Evolutionary conservation across 345 rosid genomes (phyloP), one percentile per base, ranked within the genome.

Genomic region (Streptanthus diversifolius): DNA sequence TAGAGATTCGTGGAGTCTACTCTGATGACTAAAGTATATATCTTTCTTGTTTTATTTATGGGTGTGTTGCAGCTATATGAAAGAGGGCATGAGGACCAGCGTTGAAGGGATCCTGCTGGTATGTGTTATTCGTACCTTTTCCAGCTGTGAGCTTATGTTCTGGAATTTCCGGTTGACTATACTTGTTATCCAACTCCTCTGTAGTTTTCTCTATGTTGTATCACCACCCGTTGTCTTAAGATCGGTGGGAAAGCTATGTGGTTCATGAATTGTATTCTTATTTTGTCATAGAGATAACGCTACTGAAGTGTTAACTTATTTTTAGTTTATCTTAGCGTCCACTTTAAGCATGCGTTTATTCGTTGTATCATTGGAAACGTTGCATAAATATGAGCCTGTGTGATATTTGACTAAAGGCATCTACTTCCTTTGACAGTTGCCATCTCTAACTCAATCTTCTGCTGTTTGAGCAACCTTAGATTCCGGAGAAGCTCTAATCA

Each of bases 1-100:
- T 22, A 21, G 10, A 51, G 18, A 32, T 33, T 62, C 12, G 17
- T 43, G 43, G 39, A 68, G 18, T 55, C n/a, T n/a, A n/a, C n/a
- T n/a, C 7, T 29, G 32, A 22, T 52, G 58, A 35, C 65, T 69
- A 14, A 68, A 43, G 22, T 2, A 19, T 62, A 21, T 63, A 29
- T 76, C 37, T 69, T 39, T 55, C 15, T 62, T 69, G 12, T 11
- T 22, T 21, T 72, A 55, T 43, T 68, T 1, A 40, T 72, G 65
- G 64, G 24, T 48, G 58, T 52, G 27, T 72, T 77, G 68, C 85
- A 93, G 98, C 72, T 95, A 93, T 63, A 88, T 85, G 95, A 90
- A 95, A 70, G 99, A 95, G 61, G 99, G 99, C 37, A 90, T 95
- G 99, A 85, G 97, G 81, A 88, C 96, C 4, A 91, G 97, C 21